Evolutionary conservation across 1,284 basidiomycete species (phyloP), one percentile per base, ranked within the genome.

Genomic region (Volvariella volvacea): DNA sequence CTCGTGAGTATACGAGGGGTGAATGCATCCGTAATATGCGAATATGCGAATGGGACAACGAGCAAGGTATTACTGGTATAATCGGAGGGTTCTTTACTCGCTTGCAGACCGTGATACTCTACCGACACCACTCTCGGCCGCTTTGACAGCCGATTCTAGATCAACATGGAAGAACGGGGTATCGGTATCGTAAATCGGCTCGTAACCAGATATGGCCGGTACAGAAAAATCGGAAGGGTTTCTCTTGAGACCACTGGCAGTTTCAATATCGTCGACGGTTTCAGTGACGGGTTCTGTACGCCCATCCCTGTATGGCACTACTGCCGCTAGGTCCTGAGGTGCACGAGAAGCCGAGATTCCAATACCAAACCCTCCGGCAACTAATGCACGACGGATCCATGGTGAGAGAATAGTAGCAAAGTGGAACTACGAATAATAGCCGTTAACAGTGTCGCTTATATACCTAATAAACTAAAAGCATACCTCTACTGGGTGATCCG

Each of bases 91-190:
- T n/a, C n/a, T n/a, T n/a, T n/a, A n/a, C n/a, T n/a, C n/a, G n/a
- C n/a, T n/a, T 37, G 25, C 19, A 1, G 20, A 10, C 28, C 17
- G 41, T 2, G 6, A 42, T 36, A 43, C 30, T 42, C 47, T 52
- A 36, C 46, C 48, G 22, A 66, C 42, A 10, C 63, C 65, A 48
- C 55, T 59, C 58, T 88, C 86, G 6, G 86, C 89, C 8, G 83
- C 83, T 4, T 68, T 70, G 34, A 93, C 79, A 8, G 91, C 91
- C 3, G 76, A 71, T 17, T 71, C 60, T 14, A 94, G 64, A 58
- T 94, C 92, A 47, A 93, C 68, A 64, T 94, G 92, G 80, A 94
- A 92, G 68, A 83, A 90, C 1, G 90, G 89, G 3, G 88, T 92
- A 46, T 80, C 70, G 39, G 67, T 52, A 2, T 71, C 63, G 22